Evolutionary conservation across 495 filamentous ascomycete genomes (phyloP).

Genomic region (Margaritispora aquatica): DNA sequence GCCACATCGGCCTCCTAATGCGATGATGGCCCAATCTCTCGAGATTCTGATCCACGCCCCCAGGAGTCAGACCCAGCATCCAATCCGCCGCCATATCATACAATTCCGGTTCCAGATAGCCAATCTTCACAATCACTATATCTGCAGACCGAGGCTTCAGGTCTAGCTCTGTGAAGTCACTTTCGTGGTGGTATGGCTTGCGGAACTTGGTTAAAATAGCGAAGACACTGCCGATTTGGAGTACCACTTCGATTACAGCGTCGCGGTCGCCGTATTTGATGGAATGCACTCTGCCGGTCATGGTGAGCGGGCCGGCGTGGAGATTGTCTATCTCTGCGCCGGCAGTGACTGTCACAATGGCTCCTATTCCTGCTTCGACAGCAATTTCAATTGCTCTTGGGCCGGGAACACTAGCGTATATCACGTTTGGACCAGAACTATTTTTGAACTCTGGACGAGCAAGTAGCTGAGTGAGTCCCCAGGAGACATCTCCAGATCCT

Average conservation of each 20-base stretch:
- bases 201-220: constrained; percentile 49
- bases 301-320: constrained; percentile 44
- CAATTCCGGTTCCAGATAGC: constrained; percentile 52
- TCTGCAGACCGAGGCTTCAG: constrained; percentile 40
- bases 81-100: constrained; percentile 49
- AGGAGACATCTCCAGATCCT: constrained; percentile 50
- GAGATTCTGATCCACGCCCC: constrained; percentile 50
- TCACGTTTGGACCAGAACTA: constrained; percentile 34
- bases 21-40: constrained; percentile 40
- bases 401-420: constrained; percentile 53
- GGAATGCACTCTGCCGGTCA: constrained; percentile 47
- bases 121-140: constrained; percentile 55
- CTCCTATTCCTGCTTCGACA: constrained; percentile 41
- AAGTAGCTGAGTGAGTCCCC: constrained; percentile 42
- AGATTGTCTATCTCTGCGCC: constrained; percentile 48
- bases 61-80: constrained; percentile 49
- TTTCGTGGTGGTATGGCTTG: constrained; percentile 52
- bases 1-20: constrained; percentile 50
- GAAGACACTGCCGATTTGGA: constrained; percentile 47
- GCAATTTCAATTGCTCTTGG: constrained; percentile 39
- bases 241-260: constrained; percentile 43
- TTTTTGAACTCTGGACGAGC: constrained; percentile 40
- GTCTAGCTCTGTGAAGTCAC: constrained; percentile 45
- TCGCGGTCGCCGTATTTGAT: constrained; percentile 47
- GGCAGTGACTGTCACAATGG: constrained; percentile 45